Base-by-base conservation (phyloP, 345 rosid species). In the Citrus mangshanensis region DNA sequence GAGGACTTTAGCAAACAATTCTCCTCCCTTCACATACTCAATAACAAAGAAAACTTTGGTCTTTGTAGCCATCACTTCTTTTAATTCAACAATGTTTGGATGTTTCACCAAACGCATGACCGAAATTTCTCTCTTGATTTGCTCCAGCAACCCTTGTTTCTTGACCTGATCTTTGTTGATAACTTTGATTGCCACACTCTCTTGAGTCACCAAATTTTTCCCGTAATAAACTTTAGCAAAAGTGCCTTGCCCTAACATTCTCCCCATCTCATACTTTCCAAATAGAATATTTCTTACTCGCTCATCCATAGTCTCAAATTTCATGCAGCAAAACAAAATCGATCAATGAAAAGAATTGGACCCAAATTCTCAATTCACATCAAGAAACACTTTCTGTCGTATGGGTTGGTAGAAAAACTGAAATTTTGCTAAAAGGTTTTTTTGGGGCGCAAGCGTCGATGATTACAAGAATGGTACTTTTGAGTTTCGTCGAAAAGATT, bases 31-130 rank as follows among this genome's bases (percentile, higher is more conserved):
- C 6, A 86, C 90, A 19, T 84, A 82, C 18, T 89, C 92, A 89
- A 89, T 89, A 5, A 77, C 86, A 24, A 89, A 78, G 81, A 73
- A 87, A 49, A 89, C 80, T 32, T 84, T 85, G 27, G 83, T 76
- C 35, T 80, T 82, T 7, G 92, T 84, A 13, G 92, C 90, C 89
- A 89, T 78, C 4, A 89, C 92, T 74, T 89, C 92, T 67, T 84
- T 86, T 67, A 89, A 81, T 49, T 72, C 79, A 10, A 89, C 88
- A 27, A 89, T 38, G 77, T 87, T 81, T 1, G 89, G 92, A 74
- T 89, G 92, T 46, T 80, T 80, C 28, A 86, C 88, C n/a, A 89
- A 77, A 58, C 90, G 87, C 92, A 89, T 89, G 70, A 87, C 83
- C 12, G 89, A 84, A 55, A 89, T 87, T 85, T 89, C 92, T 13